phyloP scores from a whole-genome alignment of 176 grass and related monocot species.

The Miscanthus lutarioriparius region DNA sequence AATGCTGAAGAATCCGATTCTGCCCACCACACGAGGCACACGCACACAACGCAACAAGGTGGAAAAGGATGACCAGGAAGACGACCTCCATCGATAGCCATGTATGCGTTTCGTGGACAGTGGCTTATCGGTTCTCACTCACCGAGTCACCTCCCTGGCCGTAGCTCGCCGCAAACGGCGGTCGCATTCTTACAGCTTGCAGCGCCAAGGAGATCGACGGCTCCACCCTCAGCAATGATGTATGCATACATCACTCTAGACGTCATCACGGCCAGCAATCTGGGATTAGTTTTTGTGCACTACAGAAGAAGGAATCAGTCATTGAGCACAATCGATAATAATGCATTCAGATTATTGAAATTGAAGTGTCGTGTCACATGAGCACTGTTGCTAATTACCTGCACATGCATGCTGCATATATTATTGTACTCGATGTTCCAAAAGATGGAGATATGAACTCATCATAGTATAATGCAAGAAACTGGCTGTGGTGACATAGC shows the following conservation, averaged over 20 bases:
- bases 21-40: not conserved
- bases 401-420: slow-evolving; percentile 1
- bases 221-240: not conserved
- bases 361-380: slow-evolving; percentile 1
- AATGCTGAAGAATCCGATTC: slow-evolving; percentile 16
- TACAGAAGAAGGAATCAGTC: no score
- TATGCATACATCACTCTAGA: not conserved
- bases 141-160: not conserved
- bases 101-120: slow-evolving; percentile 5
- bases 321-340: not conserved
- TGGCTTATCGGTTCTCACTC: slow-evolving; percentile 7
- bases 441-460: not conserved
- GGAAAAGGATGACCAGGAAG: slow-evolving; percentile 7
- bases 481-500: no score
- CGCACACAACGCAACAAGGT: not conserved
- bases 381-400: not conserved
- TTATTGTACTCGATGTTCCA: not conserved
- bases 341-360: not conserved
- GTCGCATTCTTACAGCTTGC: slow-evolving; percentile 40
- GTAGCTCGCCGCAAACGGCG: not conserved
- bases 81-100: not conserved
- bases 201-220: not conserved
- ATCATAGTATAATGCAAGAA: not conserved
- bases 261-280: slow-evolving; percentile 1
- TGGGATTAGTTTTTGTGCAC: not conserved